A percentile compares a stretch with the other conserved stretches of the same genome.
Conservation (phyloP, 2,329 filamentous ascomycete genomes). For the Monosporascus sp. region DNA sequence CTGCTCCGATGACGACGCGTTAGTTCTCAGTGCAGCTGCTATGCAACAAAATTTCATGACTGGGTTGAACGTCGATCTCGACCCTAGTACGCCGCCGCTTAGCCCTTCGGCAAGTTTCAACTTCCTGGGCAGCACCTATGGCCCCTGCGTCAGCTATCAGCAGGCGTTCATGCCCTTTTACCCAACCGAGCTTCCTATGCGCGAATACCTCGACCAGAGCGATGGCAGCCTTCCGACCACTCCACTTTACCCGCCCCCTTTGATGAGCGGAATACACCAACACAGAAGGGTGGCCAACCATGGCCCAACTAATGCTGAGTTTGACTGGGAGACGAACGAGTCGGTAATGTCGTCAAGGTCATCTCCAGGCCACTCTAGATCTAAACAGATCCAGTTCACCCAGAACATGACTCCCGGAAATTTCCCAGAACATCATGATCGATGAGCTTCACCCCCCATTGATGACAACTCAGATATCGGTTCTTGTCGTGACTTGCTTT, state of each 20-base stretch:
- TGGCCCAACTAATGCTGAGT: constrained; percentile 37
- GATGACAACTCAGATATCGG: background rate
- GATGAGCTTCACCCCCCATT: constrained; percentile 1
- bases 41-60: constrained; percentile 13
- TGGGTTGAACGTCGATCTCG: constrained; percentile 31
- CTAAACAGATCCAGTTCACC: constrained; percentile 41
- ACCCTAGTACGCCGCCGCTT: constrained; percentile 47
- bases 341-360: constrained; percentile 32
- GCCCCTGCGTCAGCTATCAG: constrained; percentile 35
- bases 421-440: constrained; percentile 24
- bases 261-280: constrained; percentile 37
- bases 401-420: constrained; percentile 40
- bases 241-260: constrained; percentile 35
- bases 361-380: constrained; percentile 30
- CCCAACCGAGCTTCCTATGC: constrained; percentile 39
- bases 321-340: constrained; percentile 44
- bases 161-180: constrained; percentile 44
- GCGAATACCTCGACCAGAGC: constrained; percentile 39
- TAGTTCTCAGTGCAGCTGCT: constrained; percentile 21
- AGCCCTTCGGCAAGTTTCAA: constrained; percentile 42
- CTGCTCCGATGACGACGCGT: constrained; percentile 33
- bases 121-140: constrained; percentile 27
- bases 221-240: constrained; percentile 43
- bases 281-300: constrained; percentile 26
- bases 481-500: background rate